phyloP scores from a whole-genome alignment of 164 flowering plant genomes.

The Chimonanthus salicifolius region DNA sequence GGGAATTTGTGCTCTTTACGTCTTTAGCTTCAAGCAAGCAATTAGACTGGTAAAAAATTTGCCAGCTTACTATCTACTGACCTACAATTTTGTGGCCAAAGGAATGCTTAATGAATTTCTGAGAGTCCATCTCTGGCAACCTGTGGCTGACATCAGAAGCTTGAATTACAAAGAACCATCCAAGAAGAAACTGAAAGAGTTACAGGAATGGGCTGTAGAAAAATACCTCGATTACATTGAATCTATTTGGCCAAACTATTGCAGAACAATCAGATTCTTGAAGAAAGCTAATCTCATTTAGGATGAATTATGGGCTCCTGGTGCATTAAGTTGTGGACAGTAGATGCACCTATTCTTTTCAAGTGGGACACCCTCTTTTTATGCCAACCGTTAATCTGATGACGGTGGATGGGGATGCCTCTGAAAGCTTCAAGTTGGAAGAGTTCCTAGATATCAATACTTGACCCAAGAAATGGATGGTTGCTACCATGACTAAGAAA shows the following conservation, averaged over 20 bases:
- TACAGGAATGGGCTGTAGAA: slow-evolving; percentile 48
- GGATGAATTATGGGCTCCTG: not conserved
- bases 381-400: not conserved
- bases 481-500: no score
- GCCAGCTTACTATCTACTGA: slow-evolving; percentile 40
- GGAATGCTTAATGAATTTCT: slow-evolving; percentile 56
- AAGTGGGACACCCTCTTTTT: not conserved
- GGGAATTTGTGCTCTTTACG: slow-evolving; percentile 50
- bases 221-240: slow-evolving; percentile 58
- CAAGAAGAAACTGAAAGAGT: slow-evolving; percentile 31
- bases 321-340: not conserved
- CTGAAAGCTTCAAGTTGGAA: not conserved
- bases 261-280: slow-evolving; percentile 69
- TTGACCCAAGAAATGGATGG: no score
- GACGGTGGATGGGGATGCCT: not conserved
- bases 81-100: slow-evolving; percentile 27
- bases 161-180: slow-evolving; percentile 39
- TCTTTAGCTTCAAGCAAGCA: slow-evolving; percentile 59
- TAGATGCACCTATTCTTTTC: not conserved
- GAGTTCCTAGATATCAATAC: no score
- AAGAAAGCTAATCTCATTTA: slow-evolving; percentile 76
- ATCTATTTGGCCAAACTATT: slow-evolving; percentile 78
- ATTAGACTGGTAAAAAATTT: slow-evolving; percentile 35
- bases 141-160: slow-evolving; percentile 38
- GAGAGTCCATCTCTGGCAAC: slow-evolving; percentile 34